Percentiles rank a stretch among this genome's conserved stretches.
Conservation (phyloP, 768 basidiomycete genomes). For the Trametes punicea region DNA sequence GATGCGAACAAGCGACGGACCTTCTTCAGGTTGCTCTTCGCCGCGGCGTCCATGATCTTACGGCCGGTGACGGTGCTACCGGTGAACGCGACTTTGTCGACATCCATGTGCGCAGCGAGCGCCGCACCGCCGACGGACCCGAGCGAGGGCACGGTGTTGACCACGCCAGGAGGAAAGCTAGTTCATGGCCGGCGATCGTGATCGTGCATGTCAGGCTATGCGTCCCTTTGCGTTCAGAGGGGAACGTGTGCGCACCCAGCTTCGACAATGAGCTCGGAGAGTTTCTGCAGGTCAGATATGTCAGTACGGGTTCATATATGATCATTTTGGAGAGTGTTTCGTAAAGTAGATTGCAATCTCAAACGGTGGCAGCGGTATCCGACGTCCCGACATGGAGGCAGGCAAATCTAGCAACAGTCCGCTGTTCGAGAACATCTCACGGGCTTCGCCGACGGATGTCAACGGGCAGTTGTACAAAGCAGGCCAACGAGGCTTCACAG, state of each 20-base stretch:
- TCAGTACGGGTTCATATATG: background rate
- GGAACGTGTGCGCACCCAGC: conserved; percentile 59
- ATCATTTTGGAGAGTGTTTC: background rate
- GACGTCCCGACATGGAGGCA: background rate
- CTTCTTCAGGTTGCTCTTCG: conserved; percentile 93
- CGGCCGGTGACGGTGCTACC: conserved; percentile 89
- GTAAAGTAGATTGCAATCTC: too few species aligned
- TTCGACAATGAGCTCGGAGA: conserved; percentile 77
- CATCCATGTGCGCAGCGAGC: conserved; percentile 73
- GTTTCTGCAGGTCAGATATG: conserved; percentile 47
- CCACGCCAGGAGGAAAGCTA: conserved; percentile 87
- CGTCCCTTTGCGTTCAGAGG: background rate
- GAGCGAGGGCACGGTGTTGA: conserved; percentile 84
- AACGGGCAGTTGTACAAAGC: background rate
- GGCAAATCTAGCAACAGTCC: background rate
- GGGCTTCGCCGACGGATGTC: background rate
- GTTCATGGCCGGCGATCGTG: background rate
- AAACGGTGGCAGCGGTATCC: background rate
- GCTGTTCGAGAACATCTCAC: background rate
- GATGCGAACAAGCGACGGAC: conserved; percentile 34
- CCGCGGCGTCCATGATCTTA: conserved; percentile 88
- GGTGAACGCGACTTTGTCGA: conserved; percentile 96
- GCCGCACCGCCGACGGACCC: conserved; percentile 84
- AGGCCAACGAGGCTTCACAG: background rate
- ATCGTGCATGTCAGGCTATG: too few species aligned